A percentile compares a stretch with the other conserved stretches of the same genome.
phyloP scores from a whole-genome alignment of 2,329 filamentous ascomycete species.

The Exserohilum turcica region DNA sequence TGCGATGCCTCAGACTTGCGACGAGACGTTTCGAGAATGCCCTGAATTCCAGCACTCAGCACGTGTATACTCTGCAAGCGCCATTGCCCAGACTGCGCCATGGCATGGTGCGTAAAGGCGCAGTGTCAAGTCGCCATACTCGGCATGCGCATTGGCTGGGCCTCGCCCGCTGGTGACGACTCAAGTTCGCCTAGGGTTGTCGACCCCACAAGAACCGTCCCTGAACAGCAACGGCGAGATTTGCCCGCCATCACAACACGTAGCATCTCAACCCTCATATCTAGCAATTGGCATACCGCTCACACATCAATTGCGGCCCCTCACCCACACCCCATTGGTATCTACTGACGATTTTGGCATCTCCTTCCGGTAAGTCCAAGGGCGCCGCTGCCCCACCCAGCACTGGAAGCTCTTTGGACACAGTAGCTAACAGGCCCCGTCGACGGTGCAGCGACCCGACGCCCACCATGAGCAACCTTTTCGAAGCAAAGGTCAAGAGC shows the following conservation, averaged over 20 bases:
- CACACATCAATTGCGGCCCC: conserved; percentile 16
- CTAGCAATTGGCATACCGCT: conserved; percentile 3
- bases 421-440: conserved; percentile 33
- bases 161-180: conserved; percentile 10
- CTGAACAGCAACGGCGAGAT: conserved; percentile 17
- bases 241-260: conserved; percentile 19
- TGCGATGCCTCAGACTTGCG: neutral
- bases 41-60: neutral
- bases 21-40: neutral
- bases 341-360: conserved; percentile 6
- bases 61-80: neutral
- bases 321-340: neutral
- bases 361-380: conserved; percentile 11
- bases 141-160: neutral
- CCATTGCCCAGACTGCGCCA: neutral
- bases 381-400: conserved; percentile 9
- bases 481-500: conserved; percentile 73
- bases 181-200: conserved; percentile 17
- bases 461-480: conserved; percentile 38
- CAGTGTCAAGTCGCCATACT: neutral
- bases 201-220: conserved; percentile 19
- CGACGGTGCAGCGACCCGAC: conserved; percentile 19
- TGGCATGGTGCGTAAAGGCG: neutral
- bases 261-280: conserved; percentile 13
- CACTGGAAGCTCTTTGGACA: conserved; percentile 24